These are phyloP conservation scores for Medicago lupulina DNA, from an alignment of 306 rosid species.

Conservation along the genomic window DNA sequence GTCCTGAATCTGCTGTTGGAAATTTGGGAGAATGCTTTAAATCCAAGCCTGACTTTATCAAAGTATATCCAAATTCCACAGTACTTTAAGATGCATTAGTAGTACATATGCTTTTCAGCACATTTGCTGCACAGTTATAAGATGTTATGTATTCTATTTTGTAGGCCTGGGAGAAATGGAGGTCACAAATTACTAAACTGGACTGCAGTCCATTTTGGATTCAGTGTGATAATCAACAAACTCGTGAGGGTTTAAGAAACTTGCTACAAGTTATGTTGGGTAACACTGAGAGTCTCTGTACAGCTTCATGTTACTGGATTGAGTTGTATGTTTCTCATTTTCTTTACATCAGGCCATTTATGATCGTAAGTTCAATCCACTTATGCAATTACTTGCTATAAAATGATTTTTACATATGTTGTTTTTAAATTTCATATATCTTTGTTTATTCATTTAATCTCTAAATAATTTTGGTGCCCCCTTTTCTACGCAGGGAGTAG, in stretches of 20 bases:
- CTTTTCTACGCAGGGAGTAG: conserved; percentile 70
- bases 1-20: conserved; percentile 68
- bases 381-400: conserved; percentile 21
- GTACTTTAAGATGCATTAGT: conserved; percentile 7
- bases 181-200: conserved; percentile 79
- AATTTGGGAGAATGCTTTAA: conserved; percentile 78
- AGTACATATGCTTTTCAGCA: background rate
- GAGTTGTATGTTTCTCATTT: conserved; percentile 86
- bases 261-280: conserved; percentile 91
- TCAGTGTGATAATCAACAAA: conserved; percentile 74
- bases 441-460: conserved; percentile 35
- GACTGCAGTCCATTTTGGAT: conserved; percentile 85
- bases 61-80: conserved; percentile 54
- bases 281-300: conserved; percentile 64
- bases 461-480: conserved; percentile 24
- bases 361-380: conserved; percentile 57
- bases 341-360: conserved; percentile 81
- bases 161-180: conserved; percentile 98
- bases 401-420: background rate
- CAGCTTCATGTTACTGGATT: conserved; percentile 75
- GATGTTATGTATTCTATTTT: conserved; percentile 38
- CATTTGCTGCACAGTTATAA: conserved; percentile 28
- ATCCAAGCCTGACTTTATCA: conserved; percentile 85
- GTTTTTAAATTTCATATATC: conserved; percentile 31
- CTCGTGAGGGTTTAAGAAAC: conserved; percentile 81